These are phyloP conservation scores for Taiozyma onychis DNA, from an alignment of 1,139 yeast species.

Conservation along the genomic window DNA sequence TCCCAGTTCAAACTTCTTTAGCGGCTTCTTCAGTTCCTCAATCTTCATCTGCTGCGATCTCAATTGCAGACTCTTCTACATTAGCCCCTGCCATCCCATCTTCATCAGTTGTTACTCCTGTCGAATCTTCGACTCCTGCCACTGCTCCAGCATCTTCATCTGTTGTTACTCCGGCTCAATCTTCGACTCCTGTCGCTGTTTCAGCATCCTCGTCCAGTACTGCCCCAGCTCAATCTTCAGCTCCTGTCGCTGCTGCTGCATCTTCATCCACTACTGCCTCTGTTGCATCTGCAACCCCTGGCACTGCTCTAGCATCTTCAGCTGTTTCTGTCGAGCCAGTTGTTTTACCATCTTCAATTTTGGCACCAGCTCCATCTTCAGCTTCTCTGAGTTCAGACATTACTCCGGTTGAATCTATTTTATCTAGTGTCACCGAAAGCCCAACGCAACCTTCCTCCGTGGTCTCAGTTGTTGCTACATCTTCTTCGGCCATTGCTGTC, in stretches of 20 bases:
- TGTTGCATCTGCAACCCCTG: background rate
- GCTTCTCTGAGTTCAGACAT: background rate
- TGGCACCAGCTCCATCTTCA: background rate
- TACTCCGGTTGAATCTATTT: background rate
- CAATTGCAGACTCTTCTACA: background rate
- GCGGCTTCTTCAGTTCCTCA: background rate
- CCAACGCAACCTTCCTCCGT: background rate
- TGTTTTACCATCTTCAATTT: background rate
- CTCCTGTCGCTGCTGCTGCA: background rate
- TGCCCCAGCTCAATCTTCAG: background rate
- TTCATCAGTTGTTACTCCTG: background rate
- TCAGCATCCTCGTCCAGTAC: background rate
- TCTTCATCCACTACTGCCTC: conserved; percentile 1
- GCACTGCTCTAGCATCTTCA: conserved; percentile 1
- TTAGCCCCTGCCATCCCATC: too few species aligned
- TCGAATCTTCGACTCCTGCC: background rate
- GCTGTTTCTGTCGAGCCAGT: background rate
- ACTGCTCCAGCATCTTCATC: background rate
- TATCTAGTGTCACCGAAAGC: background rate
- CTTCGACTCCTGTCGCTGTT: background rate
- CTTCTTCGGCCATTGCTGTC: background rate
- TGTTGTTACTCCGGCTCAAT: conserved; percentile 1
- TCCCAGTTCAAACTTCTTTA: background rate
- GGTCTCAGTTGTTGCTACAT: background rate
- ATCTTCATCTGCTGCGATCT: background rate